These are phyloP conservation scores for Cladosporium sp. DNA, from an alignment of 2,329 filamentous ascomycete species.

Conservation along the genomic window DNA sequence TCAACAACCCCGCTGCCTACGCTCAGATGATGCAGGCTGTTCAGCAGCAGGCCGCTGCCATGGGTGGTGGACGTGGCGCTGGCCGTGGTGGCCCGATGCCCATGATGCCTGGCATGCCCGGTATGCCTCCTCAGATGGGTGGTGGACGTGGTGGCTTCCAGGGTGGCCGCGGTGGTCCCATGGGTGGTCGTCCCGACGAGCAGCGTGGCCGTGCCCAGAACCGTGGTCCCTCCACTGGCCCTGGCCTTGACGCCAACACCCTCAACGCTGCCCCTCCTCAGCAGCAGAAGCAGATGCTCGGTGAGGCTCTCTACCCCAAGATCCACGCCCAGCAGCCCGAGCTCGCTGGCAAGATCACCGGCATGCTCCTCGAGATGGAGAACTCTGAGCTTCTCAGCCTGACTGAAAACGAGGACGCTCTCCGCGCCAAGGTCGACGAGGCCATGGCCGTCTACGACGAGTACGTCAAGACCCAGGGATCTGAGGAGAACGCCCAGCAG, in stretches of 20 bases:
- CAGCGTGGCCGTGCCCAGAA: slow-evolving; percentile 42
- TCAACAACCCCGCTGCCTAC: slow-evolving; percentile 71
- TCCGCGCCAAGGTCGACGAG: slow-evolving; percentile 95
- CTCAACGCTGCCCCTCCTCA: slow-evolving; percentile 59
- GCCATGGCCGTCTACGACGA: slow-evolving; percentile 97
- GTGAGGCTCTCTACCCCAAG: slow-evolving; percentile 98
- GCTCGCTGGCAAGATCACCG: slow-evolving; percentile 97
- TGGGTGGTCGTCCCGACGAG: slow-evolving; percentile 40
- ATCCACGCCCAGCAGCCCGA: slow-evolving; percentile 93
- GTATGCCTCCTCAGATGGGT: slow-evolving; percentile 63
- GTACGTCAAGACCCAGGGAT: slow-evolving; percentile 85
- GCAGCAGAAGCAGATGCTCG: slow-evolving; percentile 98
- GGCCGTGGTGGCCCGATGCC: slow-evolving; percentile 64
- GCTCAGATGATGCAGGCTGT: slow-evolving; percentile 62
- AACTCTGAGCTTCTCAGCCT: slow-evolving; percentile 90
- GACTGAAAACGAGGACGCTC: slow-evolving; percentile 86
- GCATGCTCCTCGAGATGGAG: slow-evolving; percentile 99
- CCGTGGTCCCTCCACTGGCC: slow-evolving; percentile 30
- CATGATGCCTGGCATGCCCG: slow-evolving; percentile 55
- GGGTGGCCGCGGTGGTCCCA: slow-evolving; percentile 63
- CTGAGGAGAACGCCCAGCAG: slow-evolving; percentile 35
- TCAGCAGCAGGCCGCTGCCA: slow-evolving; percentile 68
- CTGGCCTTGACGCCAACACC: slow-evolving; percentile 49
- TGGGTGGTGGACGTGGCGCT: slow-evolving; percentile 44
- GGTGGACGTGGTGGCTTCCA: slow-evolving; percentile 32